Conservation (phyloP, 192 early-diverging fungal genomes). For the Podila minutissima region DNA sequence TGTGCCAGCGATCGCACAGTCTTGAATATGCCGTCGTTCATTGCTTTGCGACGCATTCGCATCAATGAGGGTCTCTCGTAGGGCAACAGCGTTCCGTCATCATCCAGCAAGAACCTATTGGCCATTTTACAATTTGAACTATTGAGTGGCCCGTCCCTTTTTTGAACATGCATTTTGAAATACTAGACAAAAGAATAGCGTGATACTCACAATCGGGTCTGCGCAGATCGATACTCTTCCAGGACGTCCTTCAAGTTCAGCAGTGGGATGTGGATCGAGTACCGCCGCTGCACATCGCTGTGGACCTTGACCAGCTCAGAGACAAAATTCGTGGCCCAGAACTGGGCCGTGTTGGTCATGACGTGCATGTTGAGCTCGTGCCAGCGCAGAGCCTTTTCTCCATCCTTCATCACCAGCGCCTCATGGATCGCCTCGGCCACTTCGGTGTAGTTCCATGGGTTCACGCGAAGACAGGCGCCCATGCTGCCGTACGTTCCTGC, state of each 20-base stretch:
- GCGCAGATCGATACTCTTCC: constrained; percentile 28
- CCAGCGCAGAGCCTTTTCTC: constrained; percentile 82
- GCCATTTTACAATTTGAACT: too few species aligned
- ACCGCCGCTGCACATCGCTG: constrained; percentile 56
- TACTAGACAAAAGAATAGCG: too few species aligned
- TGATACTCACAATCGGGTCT: constrained; percentile 57
- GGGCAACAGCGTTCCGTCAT: constrained; percentile 78
- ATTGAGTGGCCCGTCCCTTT: too few species aligned
- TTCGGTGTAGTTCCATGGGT: constrained; percentile 95
- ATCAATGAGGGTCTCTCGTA: constrained; percentile 56
- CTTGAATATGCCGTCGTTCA: constrained; percentile 66
- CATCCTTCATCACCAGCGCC: constrained; percentile 80
- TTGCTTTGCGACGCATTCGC: constrained; percentile 50
- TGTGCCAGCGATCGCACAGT: constrained; percentile 61
- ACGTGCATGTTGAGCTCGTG: constrained; percentile 76
- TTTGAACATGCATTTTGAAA: too few species aligned
- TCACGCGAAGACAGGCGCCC: constrained; percentile 87
- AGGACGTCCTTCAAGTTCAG: constrained; percentile 43
- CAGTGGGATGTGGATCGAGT: constrained; percentile 58
- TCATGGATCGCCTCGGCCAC: constrained; percentile 92
- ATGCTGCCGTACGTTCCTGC: constrained; percentile 94
- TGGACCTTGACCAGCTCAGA: constrained; percentile 63
- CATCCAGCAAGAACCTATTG: constrained; percentile 62
- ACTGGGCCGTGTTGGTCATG: constrained; percentile 72
- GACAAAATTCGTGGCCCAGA: constrained; percentile 74